Evolutionary conservation across 176 grass and related monocot genomes (phyloP).

Genomic region (Areca catechu): DNA sequence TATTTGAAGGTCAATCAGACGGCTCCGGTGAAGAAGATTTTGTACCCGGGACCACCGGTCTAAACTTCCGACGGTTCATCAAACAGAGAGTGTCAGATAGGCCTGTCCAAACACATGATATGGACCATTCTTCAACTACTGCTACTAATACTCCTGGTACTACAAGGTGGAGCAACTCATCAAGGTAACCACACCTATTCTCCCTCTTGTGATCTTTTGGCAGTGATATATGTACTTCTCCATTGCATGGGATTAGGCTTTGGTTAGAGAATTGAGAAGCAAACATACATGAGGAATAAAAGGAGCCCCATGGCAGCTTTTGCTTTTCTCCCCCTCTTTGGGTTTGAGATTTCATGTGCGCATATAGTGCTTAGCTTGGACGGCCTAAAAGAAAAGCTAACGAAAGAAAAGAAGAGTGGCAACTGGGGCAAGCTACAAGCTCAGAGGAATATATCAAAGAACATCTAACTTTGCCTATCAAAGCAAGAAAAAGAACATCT

Average conservation of each 20-base stretch:
- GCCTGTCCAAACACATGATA: not conserved
- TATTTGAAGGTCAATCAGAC: constrained; percentile 42
- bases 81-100: not conserved
- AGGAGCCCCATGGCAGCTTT: constrained; percentile 9
- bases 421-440: not conserved
- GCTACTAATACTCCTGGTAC: not conserved
- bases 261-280: constrained; percentile 1
- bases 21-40: constrained; percentile 84
- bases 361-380: constrained; percentile 9
- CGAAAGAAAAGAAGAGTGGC: constrained; percentile 3
- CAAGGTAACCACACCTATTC: not conserved
- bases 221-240: not conserved
- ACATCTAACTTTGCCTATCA: not conserved
- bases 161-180: constrained; percentile 26
- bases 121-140: not conserved
- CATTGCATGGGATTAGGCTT: not conserved
- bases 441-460: no score
- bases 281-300: constrained; percentile 13
- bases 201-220: not conserved
- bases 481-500: no score
- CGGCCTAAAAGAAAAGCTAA: no score
- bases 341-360: constrained; percentile 1
- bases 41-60: not conserved
- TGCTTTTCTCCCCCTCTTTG: constrained; percentile 9
- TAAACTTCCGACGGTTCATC: not conserved